Evolutionary conservation across 352 stramenopile species (phyloP), one percentile per base, ranked within the genome.

Genomic region (Phytophthora cactorum): DNA sequence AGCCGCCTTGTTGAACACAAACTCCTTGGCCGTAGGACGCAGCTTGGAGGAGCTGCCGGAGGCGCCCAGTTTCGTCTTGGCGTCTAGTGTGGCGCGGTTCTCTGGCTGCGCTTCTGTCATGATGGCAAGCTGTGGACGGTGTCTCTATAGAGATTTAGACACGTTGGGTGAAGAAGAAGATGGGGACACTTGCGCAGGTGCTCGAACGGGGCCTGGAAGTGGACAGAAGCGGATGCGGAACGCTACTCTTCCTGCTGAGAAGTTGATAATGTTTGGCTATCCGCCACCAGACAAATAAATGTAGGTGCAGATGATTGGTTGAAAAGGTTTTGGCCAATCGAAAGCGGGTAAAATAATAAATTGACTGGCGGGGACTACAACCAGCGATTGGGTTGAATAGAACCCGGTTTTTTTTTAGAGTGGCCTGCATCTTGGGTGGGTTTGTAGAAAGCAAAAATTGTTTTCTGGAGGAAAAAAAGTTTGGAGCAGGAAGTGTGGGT

Each of bases 1-100:
- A 8, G 84, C 81, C 14, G 55, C 52, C n/a, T 70, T 61, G 70
- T 82, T 89, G 52, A 92, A 86, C 9, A 92, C 82, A 53, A 92
- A 92, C 49, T 66, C 77, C 63, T 88, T 89, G 45, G 82, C 84
- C 5, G 74, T 74, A 27, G 84, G 72, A 47, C 84, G 82, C 38
- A 90, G 73, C 75, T 88, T 91, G 50, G 84, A 79, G 28, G 54
- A 59, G 29, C 43, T 67, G 41, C 43, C 55, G 34, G 46, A 36
- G 2, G 45, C 54, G 22, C 22, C 22, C 14, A 52, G 36, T 22
- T 70, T 67, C 8, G 66, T 71, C 51, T 63, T 71, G 34, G 63
- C 62, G 62, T 63, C 56, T 34, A 63, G 15, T 27, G 67, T 66
- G 29, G 49, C 68, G 36, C 58, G 47, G 32, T 60, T 62, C 9